Evolutionary conservation across 139 green algal species (phyloP).

Genomic region (Chlorella ohadii): DNA sequence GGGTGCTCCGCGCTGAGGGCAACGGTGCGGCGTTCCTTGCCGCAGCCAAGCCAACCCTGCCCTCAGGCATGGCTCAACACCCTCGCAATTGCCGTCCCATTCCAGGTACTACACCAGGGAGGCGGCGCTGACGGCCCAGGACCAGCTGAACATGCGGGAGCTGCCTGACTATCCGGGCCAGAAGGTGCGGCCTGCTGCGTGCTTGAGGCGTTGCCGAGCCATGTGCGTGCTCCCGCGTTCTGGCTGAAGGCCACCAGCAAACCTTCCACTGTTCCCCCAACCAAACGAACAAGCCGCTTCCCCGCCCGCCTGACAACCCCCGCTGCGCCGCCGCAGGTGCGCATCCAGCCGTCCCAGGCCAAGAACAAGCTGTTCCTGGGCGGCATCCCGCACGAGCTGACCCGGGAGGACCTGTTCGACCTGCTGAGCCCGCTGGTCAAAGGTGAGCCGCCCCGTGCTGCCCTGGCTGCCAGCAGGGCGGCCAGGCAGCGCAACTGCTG

Average conservation of each 20-base stretch:
- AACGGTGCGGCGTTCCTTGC: no score
- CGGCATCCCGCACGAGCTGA: slow-evolving; percentile 80
- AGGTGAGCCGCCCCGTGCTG: slow-evolving; percentile 26
- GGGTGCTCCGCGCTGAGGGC: no score
- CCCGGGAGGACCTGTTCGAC: slow-evolving; percentile 52
- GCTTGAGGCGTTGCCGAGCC: no score
- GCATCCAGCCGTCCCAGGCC: slow-evolving; percentile 70
- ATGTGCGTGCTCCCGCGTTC: no score
- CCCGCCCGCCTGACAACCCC: neutral
- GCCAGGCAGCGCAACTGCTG: neutral
- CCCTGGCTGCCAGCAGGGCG: neutral
- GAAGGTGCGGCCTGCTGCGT: slow-evolving; percentile 48
- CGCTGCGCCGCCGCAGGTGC: slow-evolving; percentile 38
- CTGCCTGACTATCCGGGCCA: slow-evolving; percentile 69
- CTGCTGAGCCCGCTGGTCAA: slow-evolving; percentile 39
- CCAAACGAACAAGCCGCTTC: no score
- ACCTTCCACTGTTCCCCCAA: no score
- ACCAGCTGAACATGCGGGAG: slow-evolving; percentile 60
- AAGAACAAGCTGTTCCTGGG: slow-evolving; percentile 92
- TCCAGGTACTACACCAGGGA: slow-evolving; percentile 45
- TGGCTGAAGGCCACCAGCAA: no score
- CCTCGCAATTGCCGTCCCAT: no score
- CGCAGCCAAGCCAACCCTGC: no score
- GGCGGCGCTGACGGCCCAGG: slow-evolving; percentile 59
- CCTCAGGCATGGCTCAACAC: no score